These are phyloP conservation scores for Sistotremastrum niveocremeum DNA, from an alignment of 768 basidiomycete species.

Conservation along the genomic window DNA sequence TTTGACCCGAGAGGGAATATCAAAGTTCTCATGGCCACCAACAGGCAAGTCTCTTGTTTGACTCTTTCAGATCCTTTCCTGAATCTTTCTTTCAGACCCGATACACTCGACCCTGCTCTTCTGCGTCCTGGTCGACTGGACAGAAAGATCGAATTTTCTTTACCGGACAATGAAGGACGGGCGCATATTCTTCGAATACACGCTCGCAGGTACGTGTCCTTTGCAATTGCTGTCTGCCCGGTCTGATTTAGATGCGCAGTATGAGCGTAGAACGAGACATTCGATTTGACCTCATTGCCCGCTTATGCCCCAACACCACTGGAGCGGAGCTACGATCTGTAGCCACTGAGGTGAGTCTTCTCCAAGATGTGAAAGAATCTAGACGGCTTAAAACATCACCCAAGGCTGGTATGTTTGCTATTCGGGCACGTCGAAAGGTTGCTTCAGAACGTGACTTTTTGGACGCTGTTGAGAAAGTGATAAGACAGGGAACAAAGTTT, in stretches of 20 bases:
- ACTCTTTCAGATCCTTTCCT: constrained; percentile 1
- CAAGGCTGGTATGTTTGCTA: constrained; percentile 99
- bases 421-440: constrained; percentile 90
- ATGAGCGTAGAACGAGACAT: constrained; percentile 98
- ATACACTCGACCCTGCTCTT: constrained; percentile 94
- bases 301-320: constrained; percentile 94
- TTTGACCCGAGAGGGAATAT: constrained; percentile 99
- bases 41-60: constrained; percentile 44
- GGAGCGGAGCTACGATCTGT: constrained; percentile 97
- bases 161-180: constrained; percentile 92
- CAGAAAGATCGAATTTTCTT: constrained; percentile 89
- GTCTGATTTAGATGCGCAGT: constrained; percentile 24
- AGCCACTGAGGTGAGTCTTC: constrained; percentile 71
- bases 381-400: neutral
- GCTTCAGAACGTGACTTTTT: constrained; percentile 96
- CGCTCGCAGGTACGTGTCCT: constrained; percentile 60
- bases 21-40: constrained; percentile 99
- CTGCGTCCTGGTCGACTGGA: constrained; percentile 93
- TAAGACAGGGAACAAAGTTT: constrained; percentile 95
- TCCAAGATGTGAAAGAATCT: neutral
- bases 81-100: constrained; percentile 48
- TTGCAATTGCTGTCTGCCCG: neutral
- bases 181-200: constrained; percentile 96
- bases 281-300: constrained; percentile 92
- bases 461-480: constrained; percentile 97